A percentile compares a stretch with the other conserved stretches of the same genome.
Conservation (phyloP, 139 green algal species). For the Haematococcus lacustris region DNA sequence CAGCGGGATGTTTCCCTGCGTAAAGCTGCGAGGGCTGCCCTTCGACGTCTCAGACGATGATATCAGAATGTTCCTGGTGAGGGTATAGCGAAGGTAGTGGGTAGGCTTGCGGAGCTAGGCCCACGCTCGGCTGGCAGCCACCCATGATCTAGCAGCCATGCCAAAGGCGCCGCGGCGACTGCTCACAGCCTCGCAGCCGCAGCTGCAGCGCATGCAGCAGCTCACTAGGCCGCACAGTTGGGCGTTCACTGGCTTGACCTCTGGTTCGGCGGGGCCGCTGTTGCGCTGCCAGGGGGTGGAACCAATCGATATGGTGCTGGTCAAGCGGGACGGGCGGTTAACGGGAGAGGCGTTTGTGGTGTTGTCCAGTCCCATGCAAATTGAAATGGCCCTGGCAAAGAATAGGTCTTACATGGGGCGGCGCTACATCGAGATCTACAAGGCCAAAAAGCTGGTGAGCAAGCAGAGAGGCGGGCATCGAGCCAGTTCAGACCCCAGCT, state of each 20-base stretch:
- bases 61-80: conserved; percentile 70
- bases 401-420: conserved; percentile 72
- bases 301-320: conserved; percentile 66
- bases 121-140: too few relatives aligned
- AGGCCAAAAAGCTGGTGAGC: conserved; percentile 62
- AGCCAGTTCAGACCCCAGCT: too few relatives aligned
- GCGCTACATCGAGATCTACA: conserved; percentile 77
- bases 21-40: conserved; percentile 66
- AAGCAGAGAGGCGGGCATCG: too few relatives aligned
- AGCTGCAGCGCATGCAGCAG: too few relatives aligned
- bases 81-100: too few relatives aligned
- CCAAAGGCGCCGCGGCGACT: too few relatives aligned
- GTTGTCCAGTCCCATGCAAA: conserved; percentile 42
- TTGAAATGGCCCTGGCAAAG: conserved; percentile 62
- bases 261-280: too few relatives aligned
- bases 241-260: too few relatives aligned
- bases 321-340: conserved; percentile 52
- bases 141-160: too few relatives aligned
- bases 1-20: conserved; percentile 38
- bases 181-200: too few relatives aligned
- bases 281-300: conserved; percentile 57
- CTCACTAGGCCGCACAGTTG: too few relatives aligned
- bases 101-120: too few relatives aligned
- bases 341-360: conserved; percentile 73
- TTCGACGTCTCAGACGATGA: conserved; percentile 72